Percentiles rank a stretch among this genome's conserved stretches.
Evolutionary conservation across 495 filamentous ascomycete genomes (phyloP).

Genomic region (Collariella sp.): DNA sequence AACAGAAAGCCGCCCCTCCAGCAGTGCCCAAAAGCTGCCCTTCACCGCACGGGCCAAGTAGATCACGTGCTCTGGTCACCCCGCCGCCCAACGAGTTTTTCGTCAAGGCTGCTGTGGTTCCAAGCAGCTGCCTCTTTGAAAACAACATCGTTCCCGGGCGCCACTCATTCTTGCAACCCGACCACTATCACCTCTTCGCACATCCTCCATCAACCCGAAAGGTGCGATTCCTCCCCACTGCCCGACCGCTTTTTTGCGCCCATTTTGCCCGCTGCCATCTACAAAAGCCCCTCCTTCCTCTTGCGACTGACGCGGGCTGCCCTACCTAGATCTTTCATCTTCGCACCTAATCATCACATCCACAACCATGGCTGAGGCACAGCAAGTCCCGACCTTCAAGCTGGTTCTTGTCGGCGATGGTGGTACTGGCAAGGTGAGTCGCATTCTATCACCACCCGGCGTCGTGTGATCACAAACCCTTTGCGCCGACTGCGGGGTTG

Average conservation of each 20-base stretch:
- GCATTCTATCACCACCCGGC: not conserved
- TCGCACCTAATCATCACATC: constrained; percentile 17
- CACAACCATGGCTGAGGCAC: constrained; percentile 49
- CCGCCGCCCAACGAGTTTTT: constrained; percentile 35
- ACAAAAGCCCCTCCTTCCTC: constrained; percentile 13
- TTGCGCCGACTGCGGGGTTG: constrained; percentile 21
- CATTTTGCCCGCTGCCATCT: constrained; percentile 2
- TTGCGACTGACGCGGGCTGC: constrained; percentile 19
- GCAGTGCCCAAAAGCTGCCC: not conserved
- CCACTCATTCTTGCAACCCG: constrained; percentile 27
- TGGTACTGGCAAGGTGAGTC: constrained; percentile 95
- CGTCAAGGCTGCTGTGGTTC: constrained; percentile 27
- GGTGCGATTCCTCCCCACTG: constrained; percentile 15
- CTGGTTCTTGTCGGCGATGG: constrained; percentile 99
- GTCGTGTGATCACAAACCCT: not conserved
- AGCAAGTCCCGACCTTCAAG: constrained; percentile 76
- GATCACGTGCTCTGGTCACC: constrained; percentile 27
- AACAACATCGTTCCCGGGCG: constrained; percentile 25
- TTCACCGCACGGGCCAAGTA: constrained; percentile 20
- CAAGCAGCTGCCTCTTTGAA: constrained; percentile 24
- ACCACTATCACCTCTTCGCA: constrained; percentile 15
- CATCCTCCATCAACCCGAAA: constrained; percentile 13
- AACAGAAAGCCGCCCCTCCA: too few species aligned
- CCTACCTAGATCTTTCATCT: constrained; percentile 21
- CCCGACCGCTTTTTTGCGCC: not conserved